These are phyloP conservation scores for Pholiota adiposa DNA, from an alignment of 1,284 basidiomycete genomes.

Conservation along the genomic window DNA sequence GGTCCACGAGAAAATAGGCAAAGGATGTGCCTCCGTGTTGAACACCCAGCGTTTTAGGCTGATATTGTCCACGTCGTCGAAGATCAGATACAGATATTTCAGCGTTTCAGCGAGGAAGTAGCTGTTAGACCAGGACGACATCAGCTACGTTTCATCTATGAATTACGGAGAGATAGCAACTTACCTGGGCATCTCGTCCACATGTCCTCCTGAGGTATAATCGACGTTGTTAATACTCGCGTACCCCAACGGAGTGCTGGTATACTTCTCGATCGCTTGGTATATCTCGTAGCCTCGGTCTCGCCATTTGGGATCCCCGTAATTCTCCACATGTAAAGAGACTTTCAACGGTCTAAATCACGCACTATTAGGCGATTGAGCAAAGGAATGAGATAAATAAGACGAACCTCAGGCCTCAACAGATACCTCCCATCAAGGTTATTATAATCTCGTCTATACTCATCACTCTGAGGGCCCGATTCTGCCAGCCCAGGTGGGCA, in stretches of 20 bases:
- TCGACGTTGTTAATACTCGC: slow-evolving; percentile 57
- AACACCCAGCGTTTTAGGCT: slow-evolving; percentile 81
- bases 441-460: slow-evolving; percentile 49
- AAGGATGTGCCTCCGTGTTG: slow-evolving; percentile 85
- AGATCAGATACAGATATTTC: slow-evolving; percentile 73
- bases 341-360: slow-evolving; percentile 60
- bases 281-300: slow-evolving; percentile 82
- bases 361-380: neutral
- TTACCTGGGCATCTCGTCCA: slow-evolving; percentile 56
- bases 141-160: too few species aligned
- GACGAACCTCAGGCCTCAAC: slow-evolving; percentile 63
- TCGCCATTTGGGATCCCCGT: slow-evolving; percentile 70
- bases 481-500: slow-evolving; percentile 55
- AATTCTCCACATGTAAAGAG: slow-evolving; percentile 70
- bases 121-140: slow-evolving; percentile 17
- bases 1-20: slow-evolving; percentile 59
- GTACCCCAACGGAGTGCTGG: slow-evolving; percentile 59
- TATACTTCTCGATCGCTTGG: slow-evolving; percentile 64
- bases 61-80: slow-evolving; percentile 60
- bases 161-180: too few species aligned
- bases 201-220: slow-evolving; percentile 29
- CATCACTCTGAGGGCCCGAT: slow-evolving; percentile 24
- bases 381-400: too few species aligned
- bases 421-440: slow-evolving; percentile 46
- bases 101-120: slow-evolving; percentile 51